Evolutionary conservation across 2,329 filamentous ascomycete species (phyloP).

Genomic region (Ceratocystis cubensis): DNA sequence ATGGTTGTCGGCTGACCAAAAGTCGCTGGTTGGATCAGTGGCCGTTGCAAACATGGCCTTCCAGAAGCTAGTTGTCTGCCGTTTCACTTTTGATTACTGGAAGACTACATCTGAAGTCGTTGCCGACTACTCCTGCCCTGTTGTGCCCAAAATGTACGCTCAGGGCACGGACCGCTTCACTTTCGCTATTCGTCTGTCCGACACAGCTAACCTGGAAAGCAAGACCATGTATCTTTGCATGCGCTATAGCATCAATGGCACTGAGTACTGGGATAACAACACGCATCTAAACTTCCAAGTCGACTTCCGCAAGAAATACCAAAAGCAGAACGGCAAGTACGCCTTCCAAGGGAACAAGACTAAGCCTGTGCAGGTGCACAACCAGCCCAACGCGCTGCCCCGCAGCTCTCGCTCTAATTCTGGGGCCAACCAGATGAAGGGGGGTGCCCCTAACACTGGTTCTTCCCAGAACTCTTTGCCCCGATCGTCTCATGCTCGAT

Average conservation of each 20-base stretch:
- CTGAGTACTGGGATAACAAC: conserved; percentile 96
- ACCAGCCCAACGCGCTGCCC: conserved; percentile 34
- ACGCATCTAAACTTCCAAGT: conserved; percentile 76
- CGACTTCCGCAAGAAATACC: conserved; percentile 73
- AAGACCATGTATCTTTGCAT: conserved; percentile 92
- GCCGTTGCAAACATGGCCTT: conserved; percentile 82
- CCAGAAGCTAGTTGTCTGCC: conserved; percentile 75
- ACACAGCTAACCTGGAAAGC: conserved; percentile 78
- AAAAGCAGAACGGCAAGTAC: conserved; percentile 48
- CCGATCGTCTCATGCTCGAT: conserved; percentile 29
- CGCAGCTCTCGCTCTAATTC: conserved; percentile 46
- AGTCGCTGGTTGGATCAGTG: conserved; percentile 69
- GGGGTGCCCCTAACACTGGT: conserved; percentile 23
- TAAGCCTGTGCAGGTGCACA: conserved; percentile 19
- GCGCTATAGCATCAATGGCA: conserved; percentile 69
- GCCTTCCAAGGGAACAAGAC: conserved; percentile 32
- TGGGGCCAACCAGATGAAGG: conserved; percentile 27
- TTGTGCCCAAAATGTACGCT: conserved; percentile 42
- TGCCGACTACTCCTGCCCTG: conserved; percentile 75
- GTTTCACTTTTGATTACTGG: conserved; percentile 97
- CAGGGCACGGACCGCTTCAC: conserved; percentile 67
- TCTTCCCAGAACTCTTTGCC: conserved; percentile 11
- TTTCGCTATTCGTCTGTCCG: conserved; percentile 86
- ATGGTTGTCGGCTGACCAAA: conserved; percentile 78
- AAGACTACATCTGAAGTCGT: conserved; percentile 91